Base-by-base conservation (phyloP, 2,329 filamentous ascomycete genomes). In the Ceratocystis diversiconidia region DNA sequence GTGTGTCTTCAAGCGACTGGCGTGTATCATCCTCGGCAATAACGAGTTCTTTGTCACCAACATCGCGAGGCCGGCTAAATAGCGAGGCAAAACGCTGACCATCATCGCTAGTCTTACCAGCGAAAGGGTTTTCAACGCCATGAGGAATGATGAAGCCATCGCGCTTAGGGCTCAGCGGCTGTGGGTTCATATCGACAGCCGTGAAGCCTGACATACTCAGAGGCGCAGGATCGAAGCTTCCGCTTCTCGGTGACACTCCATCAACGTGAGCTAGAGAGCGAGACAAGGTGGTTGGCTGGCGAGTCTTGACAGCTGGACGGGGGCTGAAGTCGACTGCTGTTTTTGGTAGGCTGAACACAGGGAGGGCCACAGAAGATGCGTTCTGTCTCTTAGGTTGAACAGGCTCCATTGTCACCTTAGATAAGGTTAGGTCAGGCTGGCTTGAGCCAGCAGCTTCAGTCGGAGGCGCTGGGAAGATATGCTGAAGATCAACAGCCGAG, bases 11-110 rank as follows among this genome's bases (percentile, higher is more conserved):
- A 15, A 77, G 77, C 46, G 80, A 80, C 69, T 85, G 82, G 52
- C 80, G 77, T 2, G 83, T 84, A 68, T 84, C 82, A 70, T 89
- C 85, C 71, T 88, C 85, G 2, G 83, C 83, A 72, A 88, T 85
- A 62, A 82, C 71, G 17, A 67, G 25, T 7, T 78, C 65, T 25
- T 25, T n/a, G 12, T 59, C 62, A 28, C 25, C 46, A 17, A 25
- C 43, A 48, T 22, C 28, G 41, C 61, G 41, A 8, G 61, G 76
- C 70, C 79, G 77, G 67, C 77, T 74, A 71, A 79, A 73, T 61
- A 79, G 73, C n/a, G 77, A 73, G 57, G 74, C 74, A 66, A 80
- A 73, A 66, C 78, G 73, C 41, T 73, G 69, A 74, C 65, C 36
- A 70, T 70, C 65, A 50, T 67, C 65, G 43, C 65, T 67, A 4